Conservation (phyloP, 345 rosid species). For the Hevea brasiliensis region DNA sequence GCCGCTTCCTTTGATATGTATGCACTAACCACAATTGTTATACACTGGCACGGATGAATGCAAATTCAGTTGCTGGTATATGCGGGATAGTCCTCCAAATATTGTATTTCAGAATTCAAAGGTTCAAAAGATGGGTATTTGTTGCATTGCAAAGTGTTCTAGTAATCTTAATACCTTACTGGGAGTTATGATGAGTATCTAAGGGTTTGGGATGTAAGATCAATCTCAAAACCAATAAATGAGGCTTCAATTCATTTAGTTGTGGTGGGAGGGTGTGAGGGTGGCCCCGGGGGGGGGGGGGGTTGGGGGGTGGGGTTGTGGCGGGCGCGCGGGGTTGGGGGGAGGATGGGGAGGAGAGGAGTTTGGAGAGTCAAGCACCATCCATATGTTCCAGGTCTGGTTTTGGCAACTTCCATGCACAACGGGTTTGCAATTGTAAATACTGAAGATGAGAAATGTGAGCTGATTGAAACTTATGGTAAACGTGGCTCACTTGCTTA, state of each 20-base stretch:
- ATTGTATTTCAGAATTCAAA: conserved; percentile 61
- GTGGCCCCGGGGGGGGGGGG: no score
- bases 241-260: conserved; percentile 52
- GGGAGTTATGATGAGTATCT: conserved; percentile 80
- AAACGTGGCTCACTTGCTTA: conserved; percentile 76
- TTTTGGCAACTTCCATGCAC: conserved; percentile 87
- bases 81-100: conserved; percentile 44
- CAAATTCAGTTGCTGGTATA: conserved; percentile 81
- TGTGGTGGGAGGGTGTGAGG: no score
- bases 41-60: conserved; percentile 92
- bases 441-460: conserved; percentile 42
- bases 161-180: conserved; percentile 52
- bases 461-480: conserved; percentile 55
- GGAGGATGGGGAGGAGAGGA: no score
- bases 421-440: conserved; percentile 69
- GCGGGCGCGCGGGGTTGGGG: no score
- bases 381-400: conserved; percentile 50
- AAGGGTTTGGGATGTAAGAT: conserved; percentile 81
- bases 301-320: no score
- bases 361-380: conserved; percentile 90
- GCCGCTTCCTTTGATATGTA: conserved; percentile 72
- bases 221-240: conserved; percentile 57
- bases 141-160: conserved; percentile 66
- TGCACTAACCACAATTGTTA: conserved; percentile 62
- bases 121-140: conserved; percentile 80